Conservation (phyloP, 495 filamentous ascomycete genomes). For the Neurospora discreta region DNA sequence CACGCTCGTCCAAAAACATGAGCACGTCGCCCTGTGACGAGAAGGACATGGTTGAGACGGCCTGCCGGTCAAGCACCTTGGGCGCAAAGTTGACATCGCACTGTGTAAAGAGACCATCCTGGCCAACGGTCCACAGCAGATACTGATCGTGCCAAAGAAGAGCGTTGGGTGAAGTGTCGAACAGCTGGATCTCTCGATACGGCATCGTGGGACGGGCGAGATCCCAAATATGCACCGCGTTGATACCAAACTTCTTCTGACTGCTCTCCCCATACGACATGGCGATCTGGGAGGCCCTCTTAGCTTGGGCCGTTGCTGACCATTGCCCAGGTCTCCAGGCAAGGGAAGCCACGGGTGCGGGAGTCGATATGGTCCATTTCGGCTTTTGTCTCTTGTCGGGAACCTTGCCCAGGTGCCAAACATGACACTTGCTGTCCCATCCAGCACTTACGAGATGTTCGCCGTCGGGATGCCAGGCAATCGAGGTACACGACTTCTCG, state of each 20-base stretch:
- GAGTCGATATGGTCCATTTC: constrained; percentile 45
- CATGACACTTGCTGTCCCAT: constrained; percentile 68
- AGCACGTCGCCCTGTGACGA: constrained; percentile 48
- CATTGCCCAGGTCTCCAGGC: constrained; percentile 80
- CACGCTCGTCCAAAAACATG: constrained; percentile 43
- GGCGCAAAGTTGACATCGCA: constrained; percentile 76
- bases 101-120: constrained; percentile 74
- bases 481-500: constrained; percentile 58
- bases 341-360: constrained; percentile 57
- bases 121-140: constrained; percentile 82
- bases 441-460: constrained; percentile 80
- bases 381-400: constrained; percentile 74
- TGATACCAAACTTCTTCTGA: constrained; percentile 46
- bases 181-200: constrained; percentile 70
- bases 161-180: constrained; percentile 58
- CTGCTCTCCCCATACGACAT: constrained; percentile 41
- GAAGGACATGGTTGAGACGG: constrained; percentile 51
- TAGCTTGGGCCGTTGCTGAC: constrained; percentile 53
- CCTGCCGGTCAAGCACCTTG: constrained; percentile 63
- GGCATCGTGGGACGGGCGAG: constrained; percentile 78
- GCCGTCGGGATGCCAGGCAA: constrained; percentile 96
- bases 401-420: constrained; percentile 83
- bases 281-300: constrained; percentile 45
- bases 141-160: constrained; percentile 87
- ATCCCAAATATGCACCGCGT: constrained; percentile 83